Evolutionary conservation across 345 rosid species (phyloP).

Genomic region (Physaria fendleri): DNA sequence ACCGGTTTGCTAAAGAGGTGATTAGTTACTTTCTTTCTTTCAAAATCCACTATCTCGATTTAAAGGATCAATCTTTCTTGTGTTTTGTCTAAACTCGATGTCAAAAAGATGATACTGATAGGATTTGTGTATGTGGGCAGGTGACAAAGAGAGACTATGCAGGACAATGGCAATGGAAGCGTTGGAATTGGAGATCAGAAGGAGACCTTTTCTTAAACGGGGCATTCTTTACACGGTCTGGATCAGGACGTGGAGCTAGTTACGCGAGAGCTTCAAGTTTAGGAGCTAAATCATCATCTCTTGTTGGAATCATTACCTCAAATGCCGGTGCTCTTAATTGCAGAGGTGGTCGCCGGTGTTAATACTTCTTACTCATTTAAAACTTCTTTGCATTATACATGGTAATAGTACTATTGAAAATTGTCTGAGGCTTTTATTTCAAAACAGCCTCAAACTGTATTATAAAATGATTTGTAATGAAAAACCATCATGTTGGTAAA

Average conservation of each 20-base stretch:
- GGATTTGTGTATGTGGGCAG: constrained; percentile 35
- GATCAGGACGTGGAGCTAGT: constrained; percentile 41
- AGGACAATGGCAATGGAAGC: constrained; percentile 31
- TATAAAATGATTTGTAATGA: constrained; percentile 26
- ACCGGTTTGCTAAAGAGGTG: constrained; percentile 72
- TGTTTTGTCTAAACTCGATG: background rate
- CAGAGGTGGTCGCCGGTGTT: constrained; percentile 50
- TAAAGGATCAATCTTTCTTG: background rate
- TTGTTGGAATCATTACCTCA: constrained; percentile 44
- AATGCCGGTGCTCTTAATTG: constrained; percentile 49
- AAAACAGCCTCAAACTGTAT: constrained; percentile 26
- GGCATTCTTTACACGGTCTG: constrained; percentile 54
- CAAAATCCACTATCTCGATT: background rate
- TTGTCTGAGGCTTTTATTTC: constrained; percentile 29
- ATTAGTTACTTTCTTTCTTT: too few species aligned
- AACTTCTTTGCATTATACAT: constrained; percentile 18
- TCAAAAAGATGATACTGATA: background rate
- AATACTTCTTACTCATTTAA: constrained; percentile 20
- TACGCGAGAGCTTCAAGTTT: constrained; percentile 68
- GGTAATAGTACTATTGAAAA: constrained; percentile 17
- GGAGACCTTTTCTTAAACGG: constrained; percentile 56
- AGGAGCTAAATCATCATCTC: constrained; percentile 51
- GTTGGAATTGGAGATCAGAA: constrained; percentile 67
- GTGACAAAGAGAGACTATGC: constrained; percentile 52
- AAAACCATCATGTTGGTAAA: too few species aligned